Evolutionary conservation across 371 early-diverging fungal species (phyloP), one percentile per base, ranked within the genome.

Genomic region (Lichtheimia hyalospora): DNA sequence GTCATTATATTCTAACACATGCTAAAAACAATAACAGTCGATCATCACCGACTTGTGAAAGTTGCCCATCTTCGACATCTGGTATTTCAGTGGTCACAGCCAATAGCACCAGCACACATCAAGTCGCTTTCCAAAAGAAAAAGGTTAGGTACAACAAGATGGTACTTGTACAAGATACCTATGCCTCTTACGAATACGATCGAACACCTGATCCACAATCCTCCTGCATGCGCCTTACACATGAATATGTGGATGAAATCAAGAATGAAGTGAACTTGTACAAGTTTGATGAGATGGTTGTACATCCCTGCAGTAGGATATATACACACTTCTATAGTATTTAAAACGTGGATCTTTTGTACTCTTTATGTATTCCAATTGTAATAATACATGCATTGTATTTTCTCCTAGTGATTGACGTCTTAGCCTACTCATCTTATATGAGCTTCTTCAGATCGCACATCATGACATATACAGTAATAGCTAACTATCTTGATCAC

Each of bases 191-290:
- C 13, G 52, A 51, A 34, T 42, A 60, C 43, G 51, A 52, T 12
- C 51, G 60, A 52, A 16, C 52, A 28, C 25, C 48, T 15, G 84
- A 87, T 64, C 74, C 82, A 3, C 66, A 80, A 20, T 73, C 81
- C 21, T 75, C 76, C 2, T 83, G 84, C 41, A 70, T 69, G 14
- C 69, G 75, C n/a, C 66, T 91, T 10, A 88, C 87, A 3, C 68
- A 86, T 0, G 68, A 70, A 10, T 68, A 80, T 21, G 89, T 88
- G 8, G 74, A 81, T 54, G 73, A 73, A 50, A 91, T 91, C 70
- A 90, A 90, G 60, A 66, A 80, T 52, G 91, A 91, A 65, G 66
- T 91, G 54, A 91, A 91, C 66, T 61, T 79, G 28, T 91, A 77
- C 72, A 91, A 91, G 71, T 64, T 80, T 23, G 71, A 83, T 55